Evolutionary conservation across 2,329 filamentous ascomycete genomes (phyloP).

Genomic region (Verticillium tricorpus): DNA sequence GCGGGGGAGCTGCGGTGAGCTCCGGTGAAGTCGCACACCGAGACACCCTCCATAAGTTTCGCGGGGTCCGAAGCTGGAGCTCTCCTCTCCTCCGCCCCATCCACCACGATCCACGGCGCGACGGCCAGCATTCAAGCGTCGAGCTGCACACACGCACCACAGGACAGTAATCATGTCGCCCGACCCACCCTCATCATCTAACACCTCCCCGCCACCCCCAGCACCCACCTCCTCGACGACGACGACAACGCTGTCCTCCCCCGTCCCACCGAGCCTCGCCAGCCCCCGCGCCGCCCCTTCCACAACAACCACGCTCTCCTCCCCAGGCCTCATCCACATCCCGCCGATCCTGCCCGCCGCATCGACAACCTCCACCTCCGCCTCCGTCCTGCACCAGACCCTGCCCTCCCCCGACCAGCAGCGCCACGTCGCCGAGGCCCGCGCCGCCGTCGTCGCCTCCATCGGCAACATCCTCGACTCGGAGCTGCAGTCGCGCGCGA

Average conservation of each 20-base stretch:
- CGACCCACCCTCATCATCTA: conserved; percentile 3
- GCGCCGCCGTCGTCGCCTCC: conserved; percentile 54
- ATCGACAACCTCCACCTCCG: not conserved
- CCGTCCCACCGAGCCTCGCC: conserved; percentile 8
- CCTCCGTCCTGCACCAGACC: not conserved
- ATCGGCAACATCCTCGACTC: conserved; percentile 67
- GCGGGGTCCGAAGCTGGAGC: not conserved
- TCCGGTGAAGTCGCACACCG: not conserved
- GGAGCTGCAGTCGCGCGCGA: conserved; percentile 63
- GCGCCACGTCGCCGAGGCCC: conserved; percentile 50
- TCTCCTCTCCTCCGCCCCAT: not conserved
- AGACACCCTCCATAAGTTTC: not conserved
- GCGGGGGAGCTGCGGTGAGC: not conserved
- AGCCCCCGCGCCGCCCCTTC: conserved; percentile 8
- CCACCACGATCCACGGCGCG: not conserved
- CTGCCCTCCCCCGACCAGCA: conserved; percentile 29
- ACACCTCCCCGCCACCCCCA: conserved; percentile 3
- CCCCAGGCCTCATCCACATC: conserved; percentile 3
- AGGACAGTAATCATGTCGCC: conserved; percentile 6
- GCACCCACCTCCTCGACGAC: conserved; percentile 4
- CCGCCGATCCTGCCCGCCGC: not conserved
- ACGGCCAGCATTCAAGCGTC: not conserved
- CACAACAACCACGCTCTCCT: conserved; percentile 10
- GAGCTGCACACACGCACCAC: not conserved
- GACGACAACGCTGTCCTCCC: conserved; percentile 4